A percentile compares a stretch with the other conserved stretches of the same genome.
Conservation (phyloP, 805 yeast genomes). For the Yarrowia sp. region DNA sequence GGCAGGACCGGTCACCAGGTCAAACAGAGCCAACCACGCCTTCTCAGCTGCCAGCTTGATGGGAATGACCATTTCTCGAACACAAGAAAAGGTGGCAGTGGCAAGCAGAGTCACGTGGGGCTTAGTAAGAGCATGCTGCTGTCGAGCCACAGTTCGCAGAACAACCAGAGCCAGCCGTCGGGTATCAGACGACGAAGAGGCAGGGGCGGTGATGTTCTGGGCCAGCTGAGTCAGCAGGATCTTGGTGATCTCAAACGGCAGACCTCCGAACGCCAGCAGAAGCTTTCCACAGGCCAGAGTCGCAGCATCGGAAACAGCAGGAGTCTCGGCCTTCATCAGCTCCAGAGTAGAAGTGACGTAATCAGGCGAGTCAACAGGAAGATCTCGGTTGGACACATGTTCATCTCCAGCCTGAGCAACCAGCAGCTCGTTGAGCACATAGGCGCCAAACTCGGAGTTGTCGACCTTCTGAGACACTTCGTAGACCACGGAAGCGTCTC, state of each 20-base stretch:
- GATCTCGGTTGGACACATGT: slow-evolving; percentile 8
- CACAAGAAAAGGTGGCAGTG: slow-evolving; percentile 79
- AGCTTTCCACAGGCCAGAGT: slow-evolving; percentile 83
- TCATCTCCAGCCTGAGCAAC: slow-evolving; percentile 36
- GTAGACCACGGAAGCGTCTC: slow-evolving; percentile 52
- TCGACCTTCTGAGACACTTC: slow-evolving; percentile 40
- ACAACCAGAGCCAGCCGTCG: slow-evolving; percentile 81
- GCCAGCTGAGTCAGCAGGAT: slow-evolving; percentile 61
- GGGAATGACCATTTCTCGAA: slow-evolving; percentile 88
- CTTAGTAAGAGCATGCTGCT: slow-evolving; percentile 59
- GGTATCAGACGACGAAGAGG: slow-evolving; percentile 71
- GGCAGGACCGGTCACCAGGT: slow-evolving; percentile 69
- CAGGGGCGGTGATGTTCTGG: slow-evolving; percentile 59
- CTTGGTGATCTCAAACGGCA: slow-evolving; percentile 52
- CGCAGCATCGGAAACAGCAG: slow-evolving; percentile 75
- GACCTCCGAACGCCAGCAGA: slow-evolving; percentile 58
- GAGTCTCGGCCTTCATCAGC: slow-evolving; percentile 57
- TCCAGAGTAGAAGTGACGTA: slow-evolving; percentile 42
- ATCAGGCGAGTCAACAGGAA: slow-evolving; percentile 12
- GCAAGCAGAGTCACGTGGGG: slow-evolving; percentile 64
- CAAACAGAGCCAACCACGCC: slow-evolving; percentile 76
- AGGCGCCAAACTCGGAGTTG: slow-evolving; percentile 38
- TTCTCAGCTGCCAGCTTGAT: slow-evolving; percentile 94
- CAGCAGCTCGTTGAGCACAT: slow-evolving; percentile 47
- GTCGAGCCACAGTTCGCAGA: slow-evolving; percentile 74